Evolutionary conservation across 192 early-diverging fungal species (phyloP).

Genomic region (Endogone sp.): DNA sequence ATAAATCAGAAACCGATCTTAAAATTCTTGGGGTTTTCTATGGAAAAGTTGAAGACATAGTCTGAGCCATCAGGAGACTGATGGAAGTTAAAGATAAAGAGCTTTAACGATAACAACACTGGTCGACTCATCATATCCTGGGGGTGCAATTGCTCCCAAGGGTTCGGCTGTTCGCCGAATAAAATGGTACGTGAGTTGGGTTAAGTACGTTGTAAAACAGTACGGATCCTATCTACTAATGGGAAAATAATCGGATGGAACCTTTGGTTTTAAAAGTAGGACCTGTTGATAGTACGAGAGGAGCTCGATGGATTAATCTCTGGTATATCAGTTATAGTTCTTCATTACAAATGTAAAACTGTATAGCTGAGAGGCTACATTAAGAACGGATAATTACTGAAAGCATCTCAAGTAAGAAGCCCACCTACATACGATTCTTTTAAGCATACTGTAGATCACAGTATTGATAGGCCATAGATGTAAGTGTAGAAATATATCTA

Average conservation of each 20-base stretch:
- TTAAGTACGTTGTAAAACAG: conserved; percentile 49
- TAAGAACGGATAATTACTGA: conserved; percentile 43
- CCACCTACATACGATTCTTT: not conserved
- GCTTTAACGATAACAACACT: too few relatives aligned
- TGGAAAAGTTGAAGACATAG: too few relatives aligned
- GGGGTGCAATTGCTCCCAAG: conserved; percentile 49
- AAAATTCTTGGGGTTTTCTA: too few relatives aligned
- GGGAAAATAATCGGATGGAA: conserved; percentile 53
- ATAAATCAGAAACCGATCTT: too few relatives aligned
- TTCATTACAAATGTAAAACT: conserved; percentile 19
- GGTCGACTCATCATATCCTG: conserved; percentile 59
- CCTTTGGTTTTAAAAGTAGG: too few relatives aligned
- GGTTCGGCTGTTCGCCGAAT: conserved; percentile 53
- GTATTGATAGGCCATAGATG: conserved; percentile 1
- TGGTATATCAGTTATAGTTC: conserved; percentile 42
- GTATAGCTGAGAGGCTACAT: conserved; percentile 43
- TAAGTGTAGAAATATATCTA: not conserved
- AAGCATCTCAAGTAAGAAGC: conserved; percentile 1
- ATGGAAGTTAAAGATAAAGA: not conserved
- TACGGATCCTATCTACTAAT: conserved; percentile 53
- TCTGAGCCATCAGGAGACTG: too few relatives aligned
- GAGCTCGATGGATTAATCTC: conserved; percentile 47
- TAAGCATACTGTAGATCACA: not conserved
- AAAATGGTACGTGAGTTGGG: conserved; percentile 52
- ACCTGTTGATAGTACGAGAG: conserved; percentile 59